These are phyloP conservation scores for Brassica rapa DNA, from an alignment of 345 rosid genomes.

Conservation along the genomic window DNA sequence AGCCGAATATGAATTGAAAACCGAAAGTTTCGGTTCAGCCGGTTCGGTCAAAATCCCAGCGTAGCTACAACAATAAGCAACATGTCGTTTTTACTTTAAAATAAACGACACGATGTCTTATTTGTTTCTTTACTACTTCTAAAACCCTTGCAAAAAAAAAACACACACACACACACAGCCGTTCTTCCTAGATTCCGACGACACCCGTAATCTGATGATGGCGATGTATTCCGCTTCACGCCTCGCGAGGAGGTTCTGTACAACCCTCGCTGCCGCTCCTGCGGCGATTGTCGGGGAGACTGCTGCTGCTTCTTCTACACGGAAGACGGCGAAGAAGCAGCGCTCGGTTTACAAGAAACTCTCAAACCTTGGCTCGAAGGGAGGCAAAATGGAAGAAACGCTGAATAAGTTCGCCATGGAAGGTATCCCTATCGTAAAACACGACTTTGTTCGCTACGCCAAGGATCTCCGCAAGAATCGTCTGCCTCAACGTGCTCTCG, in stretches of 20 bases:
- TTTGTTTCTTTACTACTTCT: not conserved
- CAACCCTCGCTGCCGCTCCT: constrained; percentile 25
- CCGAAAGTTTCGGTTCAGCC: not conserved
- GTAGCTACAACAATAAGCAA: not conserved
- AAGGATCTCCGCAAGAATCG: constrained; percentile 60
- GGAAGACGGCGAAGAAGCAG: constrained; percentile 8
- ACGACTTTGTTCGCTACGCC: constrained; percentile 46
- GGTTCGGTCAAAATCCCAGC: not conserved
- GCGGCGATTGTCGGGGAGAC: constrained; percentile 19
- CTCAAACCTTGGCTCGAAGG: constrained; percentile 49
- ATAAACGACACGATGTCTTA: not conserved
- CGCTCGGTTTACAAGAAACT: constrained; percentile 51
- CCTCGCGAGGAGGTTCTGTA: constrained; percentile 31
- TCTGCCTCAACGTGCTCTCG: constrained; percentile 58
- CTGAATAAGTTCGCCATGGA: constrained; percentile 60
- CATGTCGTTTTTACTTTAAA: constrained; percentile 4
- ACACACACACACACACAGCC: not conserved
- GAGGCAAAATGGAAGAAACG: constrained; percentile 53
- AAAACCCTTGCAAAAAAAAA: not conserved
- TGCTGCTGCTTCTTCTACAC: constrained; percentile 18
- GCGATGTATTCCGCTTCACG: constrained; percentile 20
- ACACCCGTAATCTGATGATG: not conserved
- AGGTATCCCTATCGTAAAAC: constrained; percentile 44
- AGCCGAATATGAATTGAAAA: too few species aligned
- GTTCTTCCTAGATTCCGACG: not conserved